phyloP scores from a whole-genome alignment of 2,329 filamentous ascomycete genomes.

The Mycosphaerelloides madeirae region DNA sequence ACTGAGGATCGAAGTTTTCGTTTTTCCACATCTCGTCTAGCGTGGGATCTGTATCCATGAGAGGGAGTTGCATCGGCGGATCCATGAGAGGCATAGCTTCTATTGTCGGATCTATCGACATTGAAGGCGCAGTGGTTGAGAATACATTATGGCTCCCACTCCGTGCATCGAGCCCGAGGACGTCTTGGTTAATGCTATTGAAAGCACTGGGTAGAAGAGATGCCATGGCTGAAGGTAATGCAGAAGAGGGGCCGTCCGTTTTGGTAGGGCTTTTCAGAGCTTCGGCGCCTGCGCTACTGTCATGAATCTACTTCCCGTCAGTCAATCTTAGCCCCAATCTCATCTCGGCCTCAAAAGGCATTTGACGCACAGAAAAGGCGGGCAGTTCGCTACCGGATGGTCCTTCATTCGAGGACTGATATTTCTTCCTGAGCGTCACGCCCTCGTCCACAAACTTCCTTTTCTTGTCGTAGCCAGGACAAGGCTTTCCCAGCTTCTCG shows the following conservation, averaged over 20 bases:
- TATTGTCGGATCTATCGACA: constrained; percentile 8
- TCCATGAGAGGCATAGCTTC: constrained; percentile 15
- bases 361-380: constrained; percentile 1
- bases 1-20: constrained; percentile 27
- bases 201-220: not conserved
- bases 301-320: constrained; percentile 1
- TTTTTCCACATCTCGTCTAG: constrained; percentile 22
- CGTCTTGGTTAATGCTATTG: not conserved
- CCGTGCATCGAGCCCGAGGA: not conserved
- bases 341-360: not conserved
- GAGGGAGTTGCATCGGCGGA: constrained; percentile 12
- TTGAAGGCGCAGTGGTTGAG: not conserved
- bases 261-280: not conserved
- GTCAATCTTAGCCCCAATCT: not conserved
- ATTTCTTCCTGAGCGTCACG: constrained; percentile 30
- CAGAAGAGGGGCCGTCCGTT: not conserved
- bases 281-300: not conserved
- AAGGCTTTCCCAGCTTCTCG: constrained; percentile 33
- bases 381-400: constrained; percentile 11
- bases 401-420: constrained; percentile 17
- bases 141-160: not conserved
- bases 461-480: constrained; percentile 34
- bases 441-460: constrained; percentile 34
- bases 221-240: not conserved
- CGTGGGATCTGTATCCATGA: constrained; percentile 14